A percentile compares a stretch with the other conserved stretches of the same genome.
These are phyloP conservation scores for Jamesozyma jinghongensis DNA, from an alignment of 805 yeast species.

Conservation along the genomic window DNA sequence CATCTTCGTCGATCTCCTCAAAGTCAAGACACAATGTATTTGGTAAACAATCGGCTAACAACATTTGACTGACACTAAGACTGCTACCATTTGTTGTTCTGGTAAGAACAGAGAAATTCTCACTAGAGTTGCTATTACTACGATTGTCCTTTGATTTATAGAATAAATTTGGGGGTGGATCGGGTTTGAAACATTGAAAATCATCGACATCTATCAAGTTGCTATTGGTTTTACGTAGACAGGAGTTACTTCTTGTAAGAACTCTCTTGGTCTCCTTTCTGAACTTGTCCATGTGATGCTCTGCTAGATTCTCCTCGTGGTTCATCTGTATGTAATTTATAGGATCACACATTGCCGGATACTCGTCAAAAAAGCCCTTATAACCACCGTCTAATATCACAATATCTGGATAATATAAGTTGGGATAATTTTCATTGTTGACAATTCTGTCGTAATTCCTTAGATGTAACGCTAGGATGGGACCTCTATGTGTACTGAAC, in stretches of 20 bases:
- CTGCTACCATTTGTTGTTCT: background rate
- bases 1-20: conserved; percentile 12
- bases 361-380: conserved; percentile 58
- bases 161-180: conserved; percentile 25
- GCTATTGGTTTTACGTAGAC: conserved; percentile 11
- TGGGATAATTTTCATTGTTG: conserved; percentile 71
- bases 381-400: conserved; percentile 89
- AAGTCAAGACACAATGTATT: conserved; percentile 15
- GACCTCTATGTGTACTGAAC: conserved; percentile 89
- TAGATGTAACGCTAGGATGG: conserved; percentile 79
- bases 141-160: conserved; percentile 4
- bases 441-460: conserved; percentile 72
- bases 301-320: conserved; percentile 31
- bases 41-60: conserved; percentile 14
- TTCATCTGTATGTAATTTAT: conserved; percentile 81
- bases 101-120: background rate
- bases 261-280: conserved; percentile 36
- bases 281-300: conserved; percentile 45
- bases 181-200: conserved; percentile 17
- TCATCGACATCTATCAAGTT: background rate
- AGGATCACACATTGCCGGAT: conserved; percentile 56
- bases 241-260: conserved; percentile 31
- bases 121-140: conserved; percentile 9
- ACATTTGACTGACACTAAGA: conserved; percentile 12
- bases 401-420: conserved; percentile 78